Conservation (phyloP, 306 rosid genomes). For the Trifolium fragiferum region DNA sequence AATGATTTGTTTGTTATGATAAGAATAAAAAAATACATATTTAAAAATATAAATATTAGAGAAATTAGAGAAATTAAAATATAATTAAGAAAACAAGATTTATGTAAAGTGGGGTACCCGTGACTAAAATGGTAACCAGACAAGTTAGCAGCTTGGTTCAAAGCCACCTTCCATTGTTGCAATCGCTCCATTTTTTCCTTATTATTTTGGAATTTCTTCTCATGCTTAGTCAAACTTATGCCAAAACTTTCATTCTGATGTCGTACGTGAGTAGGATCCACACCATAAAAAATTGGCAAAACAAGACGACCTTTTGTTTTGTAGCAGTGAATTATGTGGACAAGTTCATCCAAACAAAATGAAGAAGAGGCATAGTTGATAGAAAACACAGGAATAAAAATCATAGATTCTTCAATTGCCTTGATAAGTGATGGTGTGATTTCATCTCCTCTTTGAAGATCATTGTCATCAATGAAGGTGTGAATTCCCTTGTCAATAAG, state of each 20-base stretch:
- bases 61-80: too few species aligned
- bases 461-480: constrained; percentile 17
- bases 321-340: not conserved
- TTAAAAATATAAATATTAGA: too few species aligned
- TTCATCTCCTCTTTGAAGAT: constrained; percentile 1
- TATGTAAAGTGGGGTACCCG: not conserved
- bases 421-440: constrained; percentile 5
- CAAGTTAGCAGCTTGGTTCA: not conserved
- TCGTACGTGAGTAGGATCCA: constrained; percentile 16
- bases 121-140: not conserved
- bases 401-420: not conserved
- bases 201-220: not conserved
- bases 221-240: not conserved
- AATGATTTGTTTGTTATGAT: too few species aligned
- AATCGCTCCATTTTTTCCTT: not conserved
- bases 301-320: not conserved
- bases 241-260: not conserved
- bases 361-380: not conserved
- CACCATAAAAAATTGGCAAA: not conserved
- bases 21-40: too few species aligned
- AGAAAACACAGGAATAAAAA: not conserved
- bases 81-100: too few species aligned
- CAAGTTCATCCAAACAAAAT: constrained; percentile 16
- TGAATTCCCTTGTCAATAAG: not conserved
- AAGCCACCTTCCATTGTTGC: not conserved